These are phyloP conservation scores for Penicillium sp. DNA, from an alignment of 2,329 filamentous ascomycete species.

Conservation along the genomic window DNA sequence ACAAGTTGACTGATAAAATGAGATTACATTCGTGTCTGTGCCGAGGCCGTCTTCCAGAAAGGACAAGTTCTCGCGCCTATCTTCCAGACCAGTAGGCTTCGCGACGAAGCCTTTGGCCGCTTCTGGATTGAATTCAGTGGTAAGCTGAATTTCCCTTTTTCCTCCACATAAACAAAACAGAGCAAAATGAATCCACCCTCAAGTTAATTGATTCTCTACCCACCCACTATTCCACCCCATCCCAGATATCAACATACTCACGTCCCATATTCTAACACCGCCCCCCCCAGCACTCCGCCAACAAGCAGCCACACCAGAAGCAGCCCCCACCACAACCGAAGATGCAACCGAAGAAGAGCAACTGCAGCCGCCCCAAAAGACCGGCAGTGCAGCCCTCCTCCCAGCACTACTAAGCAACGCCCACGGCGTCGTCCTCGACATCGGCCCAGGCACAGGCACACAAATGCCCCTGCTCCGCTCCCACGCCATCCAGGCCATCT, in stretches of 20 bases:
- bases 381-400: conserved; percentile 39
- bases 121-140: conserved; percentile 43
- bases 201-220: too few relatives aligned
- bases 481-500: conserved; percentile 47
- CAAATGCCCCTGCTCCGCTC: conserved; percentile 49
- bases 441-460: conserved; percentile 54
- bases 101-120: conserved; percentile 41
- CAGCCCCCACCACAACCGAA: too few relatives aligned
- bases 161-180: too few relatives aligned
- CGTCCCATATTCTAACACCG: too few relatives aligned
- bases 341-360: too few relatives aligned
- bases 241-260: too few relatives aligned
- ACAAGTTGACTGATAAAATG: conserved; percentile 12
- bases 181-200: too few relatives aligned
- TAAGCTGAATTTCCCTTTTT: conserved; percentile 18
- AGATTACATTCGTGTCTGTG: conserved; percentile 35
- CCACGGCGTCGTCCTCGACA: conserved; percentile 47
- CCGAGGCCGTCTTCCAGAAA: conserved; percentile 33
- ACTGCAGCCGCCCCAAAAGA: not conserved
- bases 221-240: too few relatives aligned
- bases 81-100: conserved; percentile 29
- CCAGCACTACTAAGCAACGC: conserved; percentile 42
- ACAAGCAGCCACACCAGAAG: too few relatives aligned
- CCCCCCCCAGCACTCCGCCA: too few relatives aligned
- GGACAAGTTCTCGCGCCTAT: conserved; percentile 39